Base-by-base conservation (phyloP, 1,284 basidiomycete species). In the Puccinia horiana region DNA sequence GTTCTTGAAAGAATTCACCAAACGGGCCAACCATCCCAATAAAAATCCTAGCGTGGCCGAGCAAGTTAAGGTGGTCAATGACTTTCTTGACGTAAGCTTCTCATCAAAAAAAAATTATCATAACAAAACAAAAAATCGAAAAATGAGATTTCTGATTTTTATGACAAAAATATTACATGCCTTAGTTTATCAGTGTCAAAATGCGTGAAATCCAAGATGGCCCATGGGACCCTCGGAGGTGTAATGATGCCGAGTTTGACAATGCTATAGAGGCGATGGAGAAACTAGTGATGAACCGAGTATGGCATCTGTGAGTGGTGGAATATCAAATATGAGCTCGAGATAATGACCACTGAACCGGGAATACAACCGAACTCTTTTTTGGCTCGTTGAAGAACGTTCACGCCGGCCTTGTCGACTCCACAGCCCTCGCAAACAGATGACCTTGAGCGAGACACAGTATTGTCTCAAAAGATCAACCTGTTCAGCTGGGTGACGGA, bases 181-280 rank as follows among this genome's bases (percentile, higher is more conserved):
- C 44, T 16, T 86, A 96, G 93, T 98, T 98, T 86, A 97, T 97
- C 84, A 89, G 92, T 0, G 89, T 88, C 47, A 93, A 93, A 85
- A 98, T 98, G 95, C 89, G 91, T n/a, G 91, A 91, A 83, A 90
- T 90, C n/a, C 26, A n/a, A 37, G 77, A 56, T 72, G 77, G 77
- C 16, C 77, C 77, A 35, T 80, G 77, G 77, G 67, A 72, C 56
- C 85, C 77, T 9, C 32, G 37, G 16, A 61, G 52, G n/a, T 23
- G 84, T 5, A 89, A 91, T 4, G 92, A 94, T 35, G 88, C 88
- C 4, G 96, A 99, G 86, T 98, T 99, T 85, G 97, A 98, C 83
- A 96, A 98, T 85, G 95, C 96, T 0, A 91, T 95, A 88, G 96
- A 99, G 88, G 96, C 95, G 76, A 98, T 99, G 94, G 96, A 99